A percentile compares a stretch with the other conserved stretches of the same genome.
Evolutionary conservation across 1,284 basidiomycete species (phyloP).

Genomic region (Singerocomus rubriflavus): DNA sequence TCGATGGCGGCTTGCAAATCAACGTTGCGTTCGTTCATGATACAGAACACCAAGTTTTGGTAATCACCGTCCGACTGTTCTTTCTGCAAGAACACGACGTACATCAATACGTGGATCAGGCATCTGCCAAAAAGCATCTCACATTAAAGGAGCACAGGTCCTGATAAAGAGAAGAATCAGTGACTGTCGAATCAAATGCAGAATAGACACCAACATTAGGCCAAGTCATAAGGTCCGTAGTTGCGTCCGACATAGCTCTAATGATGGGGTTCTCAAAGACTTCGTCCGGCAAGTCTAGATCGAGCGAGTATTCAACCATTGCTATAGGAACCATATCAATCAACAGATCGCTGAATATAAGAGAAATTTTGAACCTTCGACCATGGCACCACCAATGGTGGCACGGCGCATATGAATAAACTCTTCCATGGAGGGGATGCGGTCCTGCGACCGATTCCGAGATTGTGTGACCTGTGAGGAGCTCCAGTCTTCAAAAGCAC

Average conservation of each 20-base stretch:
- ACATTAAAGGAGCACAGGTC: constrained; percentile 50
- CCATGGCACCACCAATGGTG: constrained; percentile 43
- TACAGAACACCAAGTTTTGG: constrained; percentile 47
- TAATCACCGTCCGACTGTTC: constrained; percentile 50
- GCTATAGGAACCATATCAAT: constrained; percentile 28
- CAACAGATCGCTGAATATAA: not conserved
- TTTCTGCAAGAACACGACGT: constrained; percentile 33
- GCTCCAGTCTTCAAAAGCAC: constrained; percentile 40
- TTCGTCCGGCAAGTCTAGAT: constrained; percentile 43
- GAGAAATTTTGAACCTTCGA: constrained; percentile 37
- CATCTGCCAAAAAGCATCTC: constrained; percentile 16
- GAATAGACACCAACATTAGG: constrained; percentile 39
- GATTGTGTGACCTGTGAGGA: constrained; percentile 41
- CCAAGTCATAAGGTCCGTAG: constrained; percentile 49
- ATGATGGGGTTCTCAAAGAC: constrained; percentile 43
- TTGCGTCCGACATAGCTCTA: constrained; percentile 42
- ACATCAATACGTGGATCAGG: constrained; percentile 6
- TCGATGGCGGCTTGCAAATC: constrained; percentile 44
- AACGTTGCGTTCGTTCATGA: constrained; percentile 43
- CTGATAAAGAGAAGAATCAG: constrained; percentile 24
- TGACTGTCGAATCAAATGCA: not conserved
- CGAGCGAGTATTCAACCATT: constrained; percentile 47
- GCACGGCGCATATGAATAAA: constrained; percentile 43
- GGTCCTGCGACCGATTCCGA: constrained; percentile 36
- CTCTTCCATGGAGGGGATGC: constrained; percentile 41